Percentiles rank a stretch among this genome's conserved stretches.
Conservation (phyloP, 345 rosid genomes). For the Rhizophora apiculata region DNA sequence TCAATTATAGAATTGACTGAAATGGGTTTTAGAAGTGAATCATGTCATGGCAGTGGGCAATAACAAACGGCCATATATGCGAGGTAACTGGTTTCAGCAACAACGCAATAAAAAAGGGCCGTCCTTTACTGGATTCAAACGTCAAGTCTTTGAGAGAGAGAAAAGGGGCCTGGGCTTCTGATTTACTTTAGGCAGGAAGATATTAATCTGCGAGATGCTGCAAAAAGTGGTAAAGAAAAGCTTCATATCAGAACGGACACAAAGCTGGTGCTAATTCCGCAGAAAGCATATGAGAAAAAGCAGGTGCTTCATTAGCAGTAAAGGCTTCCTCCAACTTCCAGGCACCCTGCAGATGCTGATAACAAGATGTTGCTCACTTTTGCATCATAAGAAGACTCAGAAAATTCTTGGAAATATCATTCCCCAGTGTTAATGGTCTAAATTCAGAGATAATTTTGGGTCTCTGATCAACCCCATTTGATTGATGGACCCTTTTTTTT, state of each 20-base stretch:
- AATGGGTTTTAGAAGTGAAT: too few species aligned
- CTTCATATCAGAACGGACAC: background rate
- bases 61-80: too few species aligned
- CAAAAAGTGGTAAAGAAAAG: background rate
- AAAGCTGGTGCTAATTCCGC: background rate
- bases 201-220: background rate
- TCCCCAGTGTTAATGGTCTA: background rate
- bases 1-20: too few species aligned
- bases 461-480: background rate
- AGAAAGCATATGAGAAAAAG: slow-evolving; percentile 17
- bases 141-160: too few species aligned
- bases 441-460: background rate
- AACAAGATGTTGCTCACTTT: slow-evolving; percentile 6
- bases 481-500: background rate
- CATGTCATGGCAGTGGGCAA: too few species aligned
- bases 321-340: background rate
- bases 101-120: too few species aligned
- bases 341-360: background rate
- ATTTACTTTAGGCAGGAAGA: background rate
- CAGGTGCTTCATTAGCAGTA: slow-evolving; percentile 4
- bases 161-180: background rate
- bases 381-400: background rate
- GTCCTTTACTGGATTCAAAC: too few species aligned
- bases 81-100: too few species aligned
- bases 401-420: slow-evolving; percentile 9